Percentiles rank a stretch among this genome's conserved stretches.
These are phyloP conservation scores for Fusarium decemcellulare DNA, from an alignment of 2,329 filamentous ascomycete species.

Conservation along the genomic window DNA sequence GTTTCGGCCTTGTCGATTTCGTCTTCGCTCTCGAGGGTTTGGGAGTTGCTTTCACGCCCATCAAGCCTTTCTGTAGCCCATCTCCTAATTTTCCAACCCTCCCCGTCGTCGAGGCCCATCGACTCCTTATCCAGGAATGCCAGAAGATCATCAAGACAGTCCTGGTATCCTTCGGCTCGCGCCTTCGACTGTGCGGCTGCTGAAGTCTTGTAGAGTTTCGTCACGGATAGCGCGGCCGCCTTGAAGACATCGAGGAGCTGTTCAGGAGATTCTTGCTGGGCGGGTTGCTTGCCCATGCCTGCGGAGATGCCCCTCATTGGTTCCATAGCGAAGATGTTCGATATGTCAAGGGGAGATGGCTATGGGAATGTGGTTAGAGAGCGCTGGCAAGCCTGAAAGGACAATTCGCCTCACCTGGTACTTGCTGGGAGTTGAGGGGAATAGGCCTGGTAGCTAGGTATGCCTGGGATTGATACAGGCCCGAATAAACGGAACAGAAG, in stretches of 20 bases:
- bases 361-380: constrained; percentile 28
- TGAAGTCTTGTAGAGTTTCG: constrained; percentile 95
- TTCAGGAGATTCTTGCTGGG: constrained; percentile 63
- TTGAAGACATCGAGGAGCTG: constrained; percentile 91
- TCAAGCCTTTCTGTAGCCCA: constrained; percentile 81
- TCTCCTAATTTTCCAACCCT: constrained; percentile 74
- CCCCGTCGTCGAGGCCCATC: constrained; percentile 83
- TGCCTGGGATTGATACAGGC: neutral
- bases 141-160: constrained; percentile 93
- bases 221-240: constrained; percentile 91
- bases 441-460: neutral
- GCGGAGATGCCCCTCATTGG: constrained; percentile 51
- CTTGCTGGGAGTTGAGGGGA: neutral
- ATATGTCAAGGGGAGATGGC: constrained; percentile 9
- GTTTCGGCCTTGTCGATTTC: constrained; percentile 75
- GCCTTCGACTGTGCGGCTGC: constrained; percentile 82
- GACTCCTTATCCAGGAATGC: constrained; percentile 86
- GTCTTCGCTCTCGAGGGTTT: constrained; percentile 77
- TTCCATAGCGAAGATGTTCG: constrained; percentile 44
- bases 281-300: constrained; percentile 48
- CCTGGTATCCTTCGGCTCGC: constrained; percentile 88
- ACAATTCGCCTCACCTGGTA: constrained; percentile 31
- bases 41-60: constrained; percentile 68
- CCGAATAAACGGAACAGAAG: neutral
- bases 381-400: constrained; percentile 11